Percentiles rank a stretch among this genome's conserved stretches.
Conservation (phyloP, 345 rosid species). For the Citrus trifoliata region DNA sequence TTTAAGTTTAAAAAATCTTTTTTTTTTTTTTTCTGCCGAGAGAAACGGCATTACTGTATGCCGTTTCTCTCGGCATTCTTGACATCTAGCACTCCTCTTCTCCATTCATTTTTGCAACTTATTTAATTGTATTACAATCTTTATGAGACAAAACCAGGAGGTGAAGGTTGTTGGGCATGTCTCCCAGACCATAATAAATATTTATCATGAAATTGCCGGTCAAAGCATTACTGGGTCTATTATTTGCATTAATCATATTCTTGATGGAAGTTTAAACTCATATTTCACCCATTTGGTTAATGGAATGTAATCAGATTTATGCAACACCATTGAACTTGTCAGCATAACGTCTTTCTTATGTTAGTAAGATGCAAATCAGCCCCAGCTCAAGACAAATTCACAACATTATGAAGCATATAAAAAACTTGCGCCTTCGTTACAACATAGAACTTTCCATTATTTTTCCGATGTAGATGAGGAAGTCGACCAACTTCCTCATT, state of each 20-base stretch:
- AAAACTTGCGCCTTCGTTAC: background rate
- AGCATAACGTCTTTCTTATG: background rate
- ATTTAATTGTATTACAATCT: no score
- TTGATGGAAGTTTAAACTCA: background rate
- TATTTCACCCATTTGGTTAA: background rate
- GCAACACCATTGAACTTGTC: background rate
- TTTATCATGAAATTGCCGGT: no score
- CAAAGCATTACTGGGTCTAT: no score
- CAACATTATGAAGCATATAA: background rate
- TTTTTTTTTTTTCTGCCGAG: no score
- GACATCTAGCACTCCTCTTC: no score
- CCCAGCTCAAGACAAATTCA: background rate
- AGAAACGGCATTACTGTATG: no score
- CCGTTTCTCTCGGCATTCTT: no score
- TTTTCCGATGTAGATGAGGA: background rate
- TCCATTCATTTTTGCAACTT: no score
- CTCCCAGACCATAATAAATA: no score
- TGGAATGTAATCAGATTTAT: background rate
- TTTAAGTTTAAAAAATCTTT: no score
- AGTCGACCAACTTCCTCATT: background rate
- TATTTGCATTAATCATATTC: background rate
- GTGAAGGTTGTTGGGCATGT: no score
- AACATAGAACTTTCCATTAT: background rate
- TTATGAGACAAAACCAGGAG: no score
- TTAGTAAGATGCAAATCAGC: background rate